phyloP scores from a whole-genome alignment of 2,329 filamentous ascomycete species.

The Nakataea oryzae region DNA sequence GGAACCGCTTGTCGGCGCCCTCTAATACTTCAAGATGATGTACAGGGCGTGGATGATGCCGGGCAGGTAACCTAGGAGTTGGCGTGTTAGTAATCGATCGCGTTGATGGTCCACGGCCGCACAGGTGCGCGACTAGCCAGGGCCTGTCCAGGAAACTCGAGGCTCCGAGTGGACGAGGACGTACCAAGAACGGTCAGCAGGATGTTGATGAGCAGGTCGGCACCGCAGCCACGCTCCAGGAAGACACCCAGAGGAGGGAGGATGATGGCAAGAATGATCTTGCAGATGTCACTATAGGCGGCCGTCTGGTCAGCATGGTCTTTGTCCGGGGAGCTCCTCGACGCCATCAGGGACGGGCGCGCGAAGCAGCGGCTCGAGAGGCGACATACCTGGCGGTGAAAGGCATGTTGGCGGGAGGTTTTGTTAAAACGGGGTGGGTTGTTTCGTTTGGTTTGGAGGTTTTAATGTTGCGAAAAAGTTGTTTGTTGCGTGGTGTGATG shows the following conservation, averaged over 20 bases:
- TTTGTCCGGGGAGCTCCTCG: not conserved
- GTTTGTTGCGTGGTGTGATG: not conserved
- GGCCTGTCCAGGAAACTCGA: not conserved
- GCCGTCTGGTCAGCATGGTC: not conserved
- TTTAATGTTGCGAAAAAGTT: not conserved
- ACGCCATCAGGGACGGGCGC: not conserved
- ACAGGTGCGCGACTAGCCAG: too few species aligned
- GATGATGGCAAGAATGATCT: constrained; percentile 77
- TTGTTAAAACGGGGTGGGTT: not conserved
- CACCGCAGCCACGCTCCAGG: constrained; percentile 83
- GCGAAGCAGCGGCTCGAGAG: not conserved
- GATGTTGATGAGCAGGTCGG: constrained; percentile 88
- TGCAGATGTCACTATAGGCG: constrained; percentile 41
- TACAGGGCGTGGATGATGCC: constrained; percentile 91
- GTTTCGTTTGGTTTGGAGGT: not conserved
- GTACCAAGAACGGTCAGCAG: constrained; percentile 66
- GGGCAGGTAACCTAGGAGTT: constrained; percentile 45
- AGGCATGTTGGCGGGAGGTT: constrained; percentile 37
- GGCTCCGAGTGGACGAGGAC: not conserved
- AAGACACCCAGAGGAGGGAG: constrained; percentile 87
- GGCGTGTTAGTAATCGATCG: not conserved
- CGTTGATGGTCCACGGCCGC: not conserved
- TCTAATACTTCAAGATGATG: constrained; percentile 83
- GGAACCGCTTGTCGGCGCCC: not conserved
- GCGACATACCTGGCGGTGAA: constrained; percentile 45